Evolutionary conservation across 306 rosid species (phyloP).

Genomic region (Betula pendula): DNA sequence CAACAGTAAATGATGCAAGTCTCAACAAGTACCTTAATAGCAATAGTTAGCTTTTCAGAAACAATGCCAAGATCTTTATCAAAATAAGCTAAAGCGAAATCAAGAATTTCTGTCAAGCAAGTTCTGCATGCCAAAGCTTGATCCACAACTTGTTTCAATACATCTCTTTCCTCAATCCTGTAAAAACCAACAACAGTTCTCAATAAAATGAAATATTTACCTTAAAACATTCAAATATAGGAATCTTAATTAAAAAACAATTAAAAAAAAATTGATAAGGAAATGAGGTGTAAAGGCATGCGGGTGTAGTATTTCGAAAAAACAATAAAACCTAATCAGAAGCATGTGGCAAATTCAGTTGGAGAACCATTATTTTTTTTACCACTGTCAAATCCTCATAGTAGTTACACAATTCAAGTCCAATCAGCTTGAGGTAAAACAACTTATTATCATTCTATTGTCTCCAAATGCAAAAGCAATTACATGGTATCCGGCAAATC

Average conservation of each 20-base stretch:
- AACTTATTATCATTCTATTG: background rate
- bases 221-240: background rate
- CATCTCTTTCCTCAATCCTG: constrained; percentile 77
- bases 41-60: constrained; percentile 54
- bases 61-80: constrained; percentile 46
- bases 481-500: background rate
- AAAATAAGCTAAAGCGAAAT: constrained; percentile 41
- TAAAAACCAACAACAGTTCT: constrained; percentile 20
- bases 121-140: constrained; percentile 62
- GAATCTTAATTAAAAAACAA: too few species aligned
- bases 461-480: background rate
- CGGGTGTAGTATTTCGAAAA: too few species aligned
- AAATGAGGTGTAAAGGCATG: too few species aligned
- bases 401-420: background rate
- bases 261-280: too few species aligned
- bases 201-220: constrained; percentile 9
- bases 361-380: background rate
- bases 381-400: background rate
- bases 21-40: constrained; percentile 57
- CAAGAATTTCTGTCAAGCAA: constrained; percentile 54
- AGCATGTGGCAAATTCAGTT: background rate
- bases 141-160: constrained; percentile 58
- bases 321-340: background rate
- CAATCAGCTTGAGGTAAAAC: background rate
- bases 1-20: constrained; percentile 1